Evolutionary conservation across 306 rosid species (phyloP), one percentile per base, ranked within the genome.

Genomic region (Quercus bicolor): DNA sequence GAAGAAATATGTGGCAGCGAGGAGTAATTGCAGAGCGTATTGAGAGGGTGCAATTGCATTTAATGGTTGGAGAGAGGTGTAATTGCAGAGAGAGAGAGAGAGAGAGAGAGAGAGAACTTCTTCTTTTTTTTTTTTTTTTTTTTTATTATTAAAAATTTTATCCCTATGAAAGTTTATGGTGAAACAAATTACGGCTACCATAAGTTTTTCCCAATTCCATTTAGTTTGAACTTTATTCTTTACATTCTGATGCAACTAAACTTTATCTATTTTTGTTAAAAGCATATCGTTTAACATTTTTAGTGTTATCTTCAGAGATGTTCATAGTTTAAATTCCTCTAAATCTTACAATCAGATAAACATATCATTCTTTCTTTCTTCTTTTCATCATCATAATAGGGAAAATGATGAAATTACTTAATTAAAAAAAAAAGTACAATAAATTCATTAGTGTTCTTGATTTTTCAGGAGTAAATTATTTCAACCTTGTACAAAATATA

Each of bases 41-140:
- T 87, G 98, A 90, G 98, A 93, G 96, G 97, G 92, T 96, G 98
- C 98, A 84, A 95, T 76, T 86, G 99, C 98, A 96, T 91, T 95
- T 66, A 96, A 93, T 96, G 93, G 93, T 77, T 85, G 79, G 92
- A 75, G 85, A 84, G 85, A 56, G 95, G 92, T 89, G 91, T 93
- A 88, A 91, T 89, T 90, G 93, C 89, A 13, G 45, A 1, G 85
- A 53, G 78, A 70, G 76, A 83, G 82, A 75, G 79, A 78, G 56
- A 24, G 72, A 72, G 82, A 79, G 85, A 59, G 52, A 82, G 84
- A 51, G 15, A 54, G 79, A 60, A 62, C 54, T 73, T 24, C 1
- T 19, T 76, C 80, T 74, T 57, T 33, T 34, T 5, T 34, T 6
- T 37, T 34, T 5, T 33, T 6, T 34, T 1, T 37, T 37, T 37